phyloP scores from a whole-genome alignment of 257 asterid species.

The Misopates orontium region DNA sequence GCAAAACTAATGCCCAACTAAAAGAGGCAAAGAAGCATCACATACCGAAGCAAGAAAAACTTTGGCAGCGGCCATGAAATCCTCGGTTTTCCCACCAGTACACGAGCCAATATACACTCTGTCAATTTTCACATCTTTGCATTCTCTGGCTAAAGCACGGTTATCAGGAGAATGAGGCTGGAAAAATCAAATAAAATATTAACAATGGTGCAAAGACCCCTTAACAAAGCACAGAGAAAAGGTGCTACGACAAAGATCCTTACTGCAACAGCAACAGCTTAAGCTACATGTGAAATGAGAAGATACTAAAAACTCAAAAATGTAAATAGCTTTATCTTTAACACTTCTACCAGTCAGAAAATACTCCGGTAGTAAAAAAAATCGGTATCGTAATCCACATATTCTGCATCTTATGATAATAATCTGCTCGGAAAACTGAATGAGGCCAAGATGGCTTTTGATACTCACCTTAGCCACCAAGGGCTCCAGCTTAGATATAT shows the following conservation, averaged over 20 bases:
- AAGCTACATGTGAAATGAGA: not conserved
- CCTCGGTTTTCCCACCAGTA: constrained; percentile 96
- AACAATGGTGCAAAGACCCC: not conserved
- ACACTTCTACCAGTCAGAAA: not conserved
- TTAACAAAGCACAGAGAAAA: not conserved
- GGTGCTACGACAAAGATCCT: not conserved
- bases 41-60: constrained; percentile 82
- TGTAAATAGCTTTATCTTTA: not conserved
- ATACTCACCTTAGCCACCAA: constrained; percentile 83
- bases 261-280: not conserved
- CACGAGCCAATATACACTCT: constrained; percentile 97
- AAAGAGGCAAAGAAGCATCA: constrained; percentile 14
- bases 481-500: constrained; percentile 87
- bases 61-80: constrained; percentile 97
- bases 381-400: not conserved
- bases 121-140: constrained; percentile 90
- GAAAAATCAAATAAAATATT: constrained; percentile 21
- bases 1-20: too few relatives aligned
- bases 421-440: constrained; percentile 20
- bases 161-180: constrained; percentile 99
- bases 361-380: not conserved
- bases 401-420: not conserved
- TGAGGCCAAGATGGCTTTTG: constrained; percentile 14
- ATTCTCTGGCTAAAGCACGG: constrained; percentile 94
- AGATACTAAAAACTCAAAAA: not conserved